These are phyloP conservation scores for Hanseniaspora clermontiae DNA, from an alignment of 805 yeast genomes.

Conservation along the genomic window DNA sequence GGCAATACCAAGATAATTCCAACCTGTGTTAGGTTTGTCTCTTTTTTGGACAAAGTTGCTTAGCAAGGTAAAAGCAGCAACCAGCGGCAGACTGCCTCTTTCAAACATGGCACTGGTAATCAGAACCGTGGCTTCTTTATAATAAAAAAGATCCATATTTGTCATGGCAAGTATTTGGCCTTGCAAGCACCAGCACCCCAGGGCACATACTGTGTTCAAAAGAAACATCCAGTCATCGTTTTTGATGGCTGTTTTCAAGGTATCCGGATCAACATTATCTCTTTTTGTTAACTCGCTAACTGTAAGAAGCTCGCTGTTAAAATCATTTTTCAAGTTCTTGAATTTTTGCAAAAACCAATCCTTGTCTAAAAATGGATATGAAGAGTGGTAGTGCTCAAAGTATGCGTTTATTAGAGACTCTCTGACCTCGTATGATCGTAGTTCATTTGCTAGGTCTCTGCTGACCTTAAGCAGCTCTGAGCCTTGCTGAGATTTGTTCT, in stretches of 20 bases:
- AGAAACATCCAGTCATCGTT: constrained; percentile 37
- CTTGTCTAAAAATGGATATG: constrained; percentile 49
- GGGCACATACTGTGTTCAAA: constrained; percentile 44
- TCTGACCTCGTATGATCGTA: constrained; percentile 18
- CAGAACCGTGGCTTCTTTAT: constrained; percentile 38
- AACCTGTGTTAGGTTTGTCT: constrained; percentile 54
- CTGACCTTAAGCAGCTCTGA: constrained; percentile 13
- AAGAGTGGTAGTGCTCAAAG: constrained; percentile 47
- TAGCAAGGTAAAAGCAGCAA: constrained; percentile 41
- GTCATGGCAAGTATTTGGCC: constrained; percentile 35
- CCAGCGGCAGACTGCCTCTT: constrained; percentile 43
- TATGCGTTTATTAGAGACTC: constrained; percentile 37
- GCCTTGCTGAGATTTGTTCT: constrained; percentile 12
- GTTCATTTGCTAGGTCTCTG: constrained; percentile 5
- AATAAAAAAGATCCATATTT: constrained; percentile 43
- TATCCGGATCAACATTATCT: constrained; percentile 31
- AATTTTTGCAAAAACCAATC: constrained; percentile 32
- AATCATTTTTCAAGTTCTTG: not conserved
- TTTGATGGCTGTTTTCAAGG: constrained; percentile 27
- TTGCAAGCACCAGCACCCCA: constrained; percentile 58
- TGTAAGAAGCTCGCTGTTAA: not conserved
- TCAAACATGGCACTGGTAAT: constrained; percentile 41
- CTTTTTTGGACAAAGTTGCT: constrained; percentile 53
- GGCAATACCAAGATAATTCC: constrained; percentile 55
- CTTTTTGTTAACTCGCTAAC: constrained; percentile 22